Base-by-base conservation (phyloP, 257 asterid genomes). In the Vinca minor region DNA sequence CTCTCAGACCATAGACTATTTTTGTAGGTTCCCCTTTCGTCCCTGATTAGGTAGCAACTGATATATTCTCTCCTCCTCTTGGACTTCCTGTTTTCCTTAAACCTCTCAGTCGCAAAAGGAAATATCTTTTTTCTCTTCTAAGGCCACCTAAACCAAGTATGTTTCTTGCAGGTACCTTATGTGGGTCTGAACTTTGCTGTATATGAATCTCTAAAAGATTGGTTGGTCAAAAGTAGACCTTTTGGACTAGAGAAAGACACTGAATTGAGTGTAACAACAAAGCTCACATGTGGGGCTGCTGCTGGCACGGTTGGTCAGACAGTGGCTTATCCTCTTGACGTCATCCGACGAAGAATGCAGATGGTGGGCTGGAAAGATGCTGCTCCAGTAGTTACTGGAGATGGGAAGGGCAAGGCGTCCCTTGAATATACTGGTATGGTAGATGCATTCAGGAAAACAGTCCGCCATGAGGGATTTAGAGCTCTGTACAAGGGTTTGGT, bases 251-350 rank as follows among this genome's bases (percentile, higher is more conserved):
- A 69, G 45, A 85, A 91, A 68, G 95, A 88, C 66, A 73, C 76
- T 29, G 98, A 91, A 66, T 69, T 91, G 82, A 83, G 98, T 45
- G 79, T 88, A 15, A 80, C 77, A 58, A 91, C 95, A 29, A 84
- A 91, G 77, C 95, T 91, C 56, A 86, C 82, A 10, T 91, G 98
- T 68, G 98, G 98, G 63, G 95, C 96, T 42, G 94, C 77, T 31
- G 98, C 96, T 63, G 98, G 97, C 60, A 88, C 96, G 36, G 79
- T 88, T 63, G 97, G 97, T 39, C 97, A 91, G 76, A 88, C 96
- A 56, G 84, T 91, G 75, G 96, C 97, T 13, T 91, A 87, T 78
- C 97, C 97, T 20, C 97, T 91, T 46, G 97, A 91, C 59, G 96
- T 91, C 59, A 81, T 91, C 68, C 97, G 96, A 59, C 72, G 97